Base-by-base conservation (phyloP, 345 rosid genomes). In the Arabidopsis thaliana region DNA sequence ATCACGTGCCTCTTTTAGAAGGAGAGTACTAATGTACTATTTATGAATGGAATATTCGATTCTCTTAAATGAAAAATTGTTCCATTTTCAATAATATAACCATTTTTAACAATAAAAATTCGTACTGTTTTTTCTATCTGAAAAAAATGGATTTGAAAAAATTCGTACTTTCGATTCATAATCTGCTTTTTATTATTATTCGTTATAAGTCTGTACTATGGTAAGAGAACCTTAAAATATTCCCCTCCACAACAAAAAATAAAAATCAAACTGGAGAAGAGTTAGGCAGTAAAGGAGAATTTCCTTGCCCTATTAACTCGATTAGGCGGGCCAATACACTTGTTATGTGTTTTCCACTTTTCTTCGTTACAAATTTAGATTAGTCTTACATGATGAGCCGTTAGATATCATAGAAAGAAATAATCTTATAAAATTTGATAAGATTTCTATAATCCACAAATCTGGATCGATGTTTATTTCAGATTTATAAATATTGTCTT, bases 1-100 rank as follows among this genome's bases (percentile, higher is more conserved):
- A 52, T 30, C 79, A 76, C 56, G 58, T 68, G 79, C 48, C 10
- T 44, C 55, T 42, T 62, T 1, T 24, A 1, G 13, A 57, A 38
- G 48, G 48, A 32, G 20, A 16, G 20, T 16, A 16, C 20, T 16
- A 16, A 16, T 16, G 23, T 32, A 32, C 40, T 56, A 55, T n/a
- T n/a, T 13, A 42, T 42, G 30, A 28, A 28, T 28, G 30, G 30
- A 28, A 28, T 28, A 28, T 28, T 28, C 30, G 30, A 28, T 28
- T 28, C 3, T 28, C 3, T 1, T 1, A 28, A 28, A 28, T 28
- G 30, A 7, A 6, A 48, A 48, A 16, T 16, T 38, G 41, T 38
- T 24, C n/a, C 34, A 11, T 28, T 25, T 51, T 10, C 1, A 48
- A 7, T 37, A 7, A 37, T 4, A 7, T 4, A 7, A 37, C 41